Conservation (phyloP, 257 asterid species). For the Leptodermis oblonga region DNA sequence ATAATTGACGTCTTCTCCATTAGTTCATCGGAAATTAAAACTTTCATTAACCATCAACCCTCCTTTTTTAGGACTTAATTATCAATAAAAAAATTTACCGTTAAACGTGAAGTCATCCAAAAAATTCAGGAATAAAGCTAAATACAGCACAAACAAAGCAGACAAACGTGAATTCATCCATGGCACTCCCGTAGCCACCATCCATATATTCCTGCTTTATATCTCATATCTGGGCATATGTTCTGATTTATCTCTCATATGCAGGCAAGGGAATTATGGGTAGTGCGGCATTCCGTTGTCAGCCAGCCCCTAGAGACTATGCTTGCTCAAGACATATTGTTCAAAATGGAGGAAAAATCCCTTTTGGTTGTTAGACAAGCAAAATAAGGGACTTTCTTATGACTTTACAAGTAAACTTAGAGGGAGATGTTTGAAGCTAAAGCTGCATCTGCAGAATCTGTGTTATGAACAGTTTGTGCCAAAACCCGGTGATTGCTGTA, state of each 20-base stretch:
- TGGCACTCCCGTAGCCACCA: no score
- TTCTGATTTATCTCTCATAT: slow-evolving; percentile 13
- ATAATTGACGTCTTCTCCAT: no score
- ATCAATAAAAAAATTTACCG: no score
- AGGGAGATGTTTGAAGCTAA: slow-evolving; percentile 23
- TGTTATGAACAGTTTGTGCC: slow-evolving; percentile 41
- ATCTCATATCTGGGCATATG: not conserved
- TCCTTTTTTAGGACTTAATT: no score
- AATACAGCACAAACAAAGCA: no score
- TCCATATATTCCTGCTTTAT: no score
- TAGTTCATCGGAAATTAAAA: no score
- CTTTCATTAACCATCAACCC: no score
- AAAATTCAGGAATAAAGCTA: no score
- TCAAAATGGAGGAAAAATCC: slow-evolving; percentile 29
- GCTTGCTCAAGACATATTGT: slow-evolving; percentile 24
- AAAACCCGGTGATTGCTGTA: slow-evolving; percentile 23
- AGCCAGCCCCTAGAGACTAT: slow-evolving; percentile 25
- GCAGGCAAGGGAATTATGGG: slow-evolving; percentile 37
- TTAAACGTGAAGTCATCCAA: no score
- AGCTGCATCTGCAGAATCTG: slow-evolving; percentile 54
- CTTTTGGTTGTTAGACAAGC: slow-evolving; percentile 25
- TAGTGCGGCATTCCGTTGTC: slow-evolving; percentile 19
- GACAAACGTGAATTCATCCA: no score
- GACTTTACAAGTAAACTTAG: slow-evolving; percentile 16
- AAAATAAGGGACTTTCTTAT: slow-evolving; percentile 21